phyloP scores from a whole-genome alignment of 495 filamentous ascomycete species.

The Gamarada debralockiae region DNA sequence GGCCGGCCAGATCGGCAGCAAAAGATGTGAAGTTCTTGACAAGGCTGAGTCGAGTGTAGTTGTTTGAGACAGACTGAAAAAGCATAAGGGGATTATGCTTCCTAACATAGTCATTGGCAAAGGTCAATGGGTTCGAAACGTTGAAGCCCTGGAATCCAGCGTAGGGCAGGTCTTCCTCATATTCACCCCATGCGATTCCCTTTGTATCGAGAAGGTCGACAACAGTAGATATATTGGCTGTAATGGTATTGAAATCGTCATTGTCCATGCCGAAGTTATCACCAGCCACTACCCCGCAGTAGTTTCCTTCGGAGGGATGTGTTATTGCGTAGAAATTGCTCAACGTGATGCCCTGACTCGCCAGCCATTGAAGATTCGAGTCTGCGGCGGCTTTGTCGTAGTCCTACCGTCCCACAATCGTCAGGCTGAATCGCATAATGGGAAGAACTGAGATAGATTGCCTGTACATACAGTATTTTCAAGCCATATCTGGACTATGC shows the following conservation, averaged over 20 bases:
- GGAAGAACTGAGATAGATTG: not conserved
- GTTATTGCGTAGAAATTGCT: conserved; percentile 61
- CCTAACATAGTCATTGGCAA: conserved; percentile 63
- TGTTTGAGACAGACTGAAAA: conserved; percentile 53
- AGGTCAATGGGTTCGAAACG: conserved; percentile 47
- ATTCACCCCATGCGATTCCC: conserved; percentile 63
- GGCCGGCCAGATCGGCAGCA: conserved; percentile 48
- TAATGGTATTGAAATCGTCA: conserved; percentile 54
- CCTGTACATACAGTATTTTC: conserved; percentile 57
- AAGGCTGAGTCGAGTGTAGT: conserved; percentile 50
- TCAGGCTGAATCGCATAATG: too few relatives aligned
- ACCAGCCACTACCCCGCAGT: conserved; percentile 57
- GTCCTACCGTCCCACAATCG: conserved; percentile 27
- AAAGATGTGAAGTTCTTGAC: conserved; percentile 67
- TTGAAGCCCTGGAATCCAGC: conserved; percentile 60
- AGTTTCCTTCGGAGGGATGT: conserved; percentile 71
- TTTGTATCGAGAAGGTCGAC: conserved; percentile 67
- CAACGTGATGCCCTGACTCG: conserved; percentile 58
- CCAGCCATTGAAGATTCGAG: conserved; percentile 40
- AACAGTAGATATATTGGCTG: conserved; percentile 61
- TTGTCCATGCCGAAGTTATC: conserved; percentile 68
- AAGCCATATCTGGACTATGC: conserved; percentile 65
- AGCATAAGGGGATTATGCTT: conserved; percentile 68
- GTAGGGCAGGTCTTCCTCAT: conserved; percentile 66
- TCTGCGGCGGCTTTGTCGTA: conserved; percentile 36